Percentiles rank a stretch among this genome's conserved stretches.
These are phyloP conservation scores for Tephrocybe sp. DNA, from an alignment of 768 basidiomycete species.

Conservation along the genomic window DNA sequence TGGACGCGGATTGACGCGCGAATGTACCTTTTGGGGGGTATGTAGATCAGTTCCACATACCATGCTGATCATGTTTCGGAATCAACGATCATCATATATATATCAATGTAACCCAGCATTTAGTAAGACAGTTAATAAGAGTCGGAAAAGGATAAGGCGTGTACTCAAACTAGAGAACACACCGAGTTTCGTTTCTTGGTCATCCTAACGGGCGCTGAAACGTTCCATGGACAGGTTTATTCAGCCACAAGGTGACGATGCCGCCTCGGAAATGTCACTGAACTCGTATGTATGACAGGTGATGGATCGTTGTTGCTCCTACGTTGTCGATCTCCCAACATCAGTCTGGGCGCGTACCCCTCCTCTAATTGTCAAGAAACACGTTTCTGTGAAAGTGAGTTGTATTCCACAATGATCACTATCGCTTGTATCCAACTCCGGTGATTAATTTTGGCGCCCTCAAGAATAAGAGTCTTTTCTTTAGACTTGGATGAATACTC, in stretches of 20 bases:
- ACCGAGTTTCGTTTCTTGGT: neutral
- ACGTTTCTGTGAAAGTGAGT: neutral
- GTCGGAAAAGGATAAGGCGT: neutral
- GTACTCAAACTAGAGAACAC: neutral
- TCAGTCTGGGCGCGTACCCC: neutral
- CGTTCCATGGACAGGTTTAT: neutral
- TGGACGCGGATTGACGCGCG: neutral
- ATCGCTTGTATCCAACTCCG: no score
- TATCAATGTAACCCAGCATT: neutral
- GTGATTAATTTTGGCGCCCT: no score
- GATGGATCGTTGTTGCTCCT: neutral
- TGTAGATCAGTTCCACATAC: neutral
- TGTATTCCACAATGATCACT: neutral
- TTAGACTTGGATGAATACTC: no score
- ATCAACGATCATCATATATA: neutral
- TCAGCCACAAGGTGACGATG: neutral
- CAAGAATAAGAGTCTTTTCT: no score
- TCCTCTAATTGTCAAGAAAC: neutral
- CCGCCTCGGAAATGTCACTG: neutral
- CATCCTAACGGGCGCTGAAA: constrained; percentile 1
- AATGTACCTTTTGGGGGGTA: no score
- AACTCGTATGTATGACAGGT: neutral
- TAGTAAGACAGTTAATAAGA: neutral
- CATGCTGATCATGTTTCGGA: neutral
- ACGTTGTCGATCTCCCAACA: neutral